Evolutionary conservation across 305 asterid genomes (phyloP).

Genomic region (Nicotiana rustica): DNA sequence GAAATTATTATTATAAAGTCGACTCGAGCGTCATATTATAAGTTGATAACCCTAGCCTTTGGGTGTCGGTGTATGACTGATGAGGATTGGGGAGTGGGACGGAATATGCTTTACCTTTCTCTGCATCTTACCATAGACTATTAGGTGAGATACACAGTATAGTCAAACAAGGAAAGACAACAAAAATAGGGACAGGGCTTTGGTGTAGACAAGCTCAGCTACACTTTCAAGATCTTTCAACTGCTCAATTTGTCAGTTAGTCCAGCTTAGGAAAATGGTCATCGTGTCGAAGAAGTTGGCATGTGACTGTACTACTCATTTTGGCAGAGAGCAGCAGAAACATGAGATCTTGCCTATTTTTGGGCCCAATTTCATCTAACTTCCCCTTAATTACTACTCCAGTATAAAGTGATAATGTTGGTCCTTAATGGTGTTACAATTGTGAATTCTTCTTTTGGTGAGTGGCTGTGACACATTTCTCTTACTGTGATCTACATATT

Average conservation of each 20-base stretch:
- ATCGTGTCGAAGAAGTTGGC: neutral
- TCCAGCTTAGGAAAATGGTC: neutral
- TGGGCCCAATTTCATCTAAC: neutral
- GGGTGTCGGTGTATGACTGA: neutral
- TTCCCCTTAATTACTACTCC: neutral
- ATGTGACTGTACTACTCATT: neutral
- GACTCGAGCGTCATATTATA: neutral
- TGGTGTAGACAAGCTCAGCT: neutral
- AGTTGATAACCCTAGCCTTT: neutral
- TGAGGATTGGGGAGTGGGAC: too few relatives aligned
- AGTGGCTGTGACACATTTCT: too few relatives aligned
- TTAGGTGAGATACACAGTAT: neutral
- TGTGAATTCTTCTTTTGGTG: too few relatives aligned
- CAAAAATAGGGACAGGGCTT: neutral
- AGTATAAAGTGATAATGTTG: neutral
- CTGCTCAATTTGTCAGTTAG: slow-evolving; percentile 17
- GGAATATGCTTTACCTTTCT: neutral
- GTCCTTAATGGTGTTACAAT: neutral
- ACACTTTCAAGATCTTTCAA: neutral
- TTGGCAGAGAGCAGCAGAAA: neutral
- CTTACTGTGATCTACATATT: too few relatives aligned
- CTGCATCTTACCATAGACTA: neutral
- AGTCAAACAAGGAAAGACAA: slow-evolving; percentile 8
- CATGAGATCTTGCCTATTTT: neutral
- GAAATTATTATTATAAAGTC: neutral